Conservation (phyloP, 108 stramenopile species). For the Asterionellopsis glacialis region DNA sequence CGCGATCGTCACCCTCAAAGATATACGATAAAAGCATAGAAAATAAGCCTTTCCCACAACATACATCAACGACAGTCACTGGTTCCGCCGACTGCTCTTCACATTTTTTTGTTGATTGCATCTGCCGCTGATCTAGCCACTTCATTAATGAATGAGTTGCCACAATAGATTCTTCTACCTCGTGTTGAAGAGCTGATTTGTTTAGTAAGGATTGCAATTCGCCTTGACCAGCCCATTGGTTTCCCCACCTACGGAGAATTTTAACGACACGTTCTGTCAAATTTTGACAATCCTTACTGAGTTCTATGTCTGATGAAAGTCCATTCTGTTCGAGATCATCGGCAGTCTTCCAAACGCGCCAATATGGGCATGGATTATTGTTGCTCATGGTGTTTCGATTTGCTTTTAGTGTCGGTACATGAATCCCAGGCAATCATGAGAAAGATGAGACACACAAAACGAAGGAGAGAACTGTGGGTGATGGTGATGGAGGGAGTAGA, state of each 20-base stretch:
- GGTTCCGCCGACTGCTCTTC: neutral
- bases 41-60: slow-evolving; percentile 66
- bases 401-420: too few relatives aligned
- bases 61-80: slow-evolving; percentile 46
- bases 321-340: slow-evolving; percentile 15
- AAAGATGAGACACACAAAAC: too few relatives aligned
- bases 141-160: slow-evolving; percentile 36
- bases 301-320: neutral
- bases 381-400: too few relatives aligned
- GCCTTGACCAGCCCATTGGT: slow-evolving; percentile 15
- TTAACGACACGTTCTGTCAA: slow-evolving; percentile 30
- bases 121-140: slow-evolving; percentile 12
- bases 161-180: slow-evolving; percentile 65
- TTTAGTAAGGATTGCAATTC: slow-evolving; percentile 47
- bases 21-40: slow-evolving; percentile 57
- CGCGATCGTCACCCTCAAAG: slow-evolving; percentile 7
- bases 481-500: too few relatives aligned
- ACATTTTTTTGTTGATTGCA: slow-evolving; percentile 3
- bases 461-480: too few relatives aligned
- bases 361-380: neutral
- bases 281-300: slow-evolving; percentile 17
- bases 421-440: too few relatives aligned
- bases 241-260: slow-evolving; percentile 38
- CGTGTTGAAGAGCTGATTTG: slow-evolving; percentile 40
- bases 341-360: slow-evolving; percentile 21